These are phyloP conservation scores for Coemansia sp. DNA, from an alignment of 192 early-diverging fungal genomes.

Conservation along the genomic window DNA sequence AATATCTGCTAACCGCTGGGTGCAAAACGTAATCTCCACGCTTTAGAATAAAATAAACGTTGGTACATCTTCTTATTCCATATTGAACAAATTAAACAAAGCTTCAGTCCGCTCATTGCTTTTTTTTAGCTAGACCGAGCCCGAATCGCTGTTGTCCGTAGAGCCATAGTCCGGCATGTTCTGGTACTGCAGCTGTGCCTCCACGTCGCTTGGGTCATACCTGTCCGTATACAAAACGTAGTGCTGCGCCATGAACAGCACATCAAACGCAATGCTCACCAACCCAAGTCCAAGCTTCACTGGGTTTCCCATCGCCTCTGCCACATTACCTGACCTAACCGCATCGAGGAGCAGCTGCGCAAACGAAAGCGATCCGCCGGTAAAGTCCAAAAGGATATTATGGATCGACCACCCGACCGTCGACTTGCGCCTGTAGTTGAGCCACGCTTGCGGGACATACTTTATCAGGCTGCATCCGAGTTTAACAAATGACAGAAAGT, in stretches of 20 bases:
- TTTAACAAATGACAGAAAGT: slow-evolving; percentile 78
- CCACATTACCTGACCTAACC: slow-evolving; percentile 47
- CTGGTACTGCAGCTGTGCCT: slow-evolving; percentile 18
- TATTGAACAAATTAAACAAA: background rate
- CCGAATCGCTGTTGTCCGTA: slow-evolving; percentile 22
- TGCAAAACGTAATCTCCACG: slow-evolving; percentile 60
- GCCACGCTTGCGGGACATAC: slow-evolving; percentile 71
- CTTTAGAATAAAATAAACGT: slow-evolving; percentile 17
- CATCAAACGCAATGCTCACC: slow-evolving; percentile 77
- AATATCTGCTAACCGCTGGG: slow-evolving; percentile 66
- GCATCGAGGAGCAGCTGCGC: slow-evolving; percentile 80
- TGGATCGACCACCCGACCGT: slow-evolving; percentile 91
- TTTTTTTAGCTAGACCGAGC: slow-evolving; percentile 7
- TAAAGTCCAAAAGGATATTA: slow-evolving; percentile 86
- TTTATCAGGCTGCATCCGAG: slow-evolving; percentile 80
- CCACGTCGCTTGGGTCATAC: slow-evolving; percentile 23
- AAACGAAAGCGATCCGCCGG: slow-evolving; percentile 78
- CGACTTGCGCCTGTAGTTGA: slow-evolving; percentile 74
- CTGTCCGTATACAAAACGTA: slow-evolving; percentile 69
- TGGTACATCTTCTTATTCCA: background rate
- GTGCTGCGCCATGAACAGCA: slow-evolving; percentile 83
- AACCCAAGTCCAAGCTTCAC: slow-evolving; percentile 82
- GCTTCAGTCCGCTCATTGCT: no score
- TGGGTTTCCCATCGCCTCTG: slow-evolving; percentile 62
- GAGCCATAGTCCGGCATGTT: slow-evolving; percentile 26